Evolutionary conservation across 2,329 filamentous ascomycete species (phyloP).

Genomic region (Calonectria ilicicola): DNA sequence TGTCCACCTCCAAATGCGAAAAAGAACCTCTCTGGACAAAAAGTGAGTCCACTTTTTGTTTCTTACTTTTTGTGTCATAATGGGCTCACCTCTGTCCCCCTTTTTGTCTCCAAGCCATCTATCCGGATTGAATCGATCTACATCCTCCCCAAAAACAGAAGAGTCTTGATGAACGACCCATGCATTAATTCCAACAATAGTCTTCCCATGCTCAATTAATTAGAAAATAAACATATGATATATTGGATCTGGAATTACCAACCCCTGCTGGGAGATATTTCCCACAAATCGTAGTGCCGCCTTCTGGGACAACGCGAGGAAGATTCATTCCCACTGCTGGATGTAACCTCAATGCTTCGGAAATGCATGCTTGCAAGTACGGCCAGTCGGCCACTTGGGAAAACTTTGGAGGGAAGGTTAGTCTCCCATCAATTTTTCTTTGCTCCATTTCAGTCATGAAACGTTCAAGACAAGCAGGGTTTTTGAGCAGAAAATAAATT

Average conservation of each 20-base stretch:
- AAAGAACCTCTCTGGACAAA: neutral
- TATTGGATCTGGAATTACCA: neutral
- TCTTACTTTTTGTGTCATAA: neutral
- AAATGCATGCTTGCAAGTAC: neutral
- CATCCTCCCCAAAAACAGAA: neutral
- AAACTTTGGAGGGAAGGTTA: neutral
- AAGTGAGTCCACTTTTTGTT: too few species aligned
- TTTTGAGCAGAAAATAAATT: neutral
- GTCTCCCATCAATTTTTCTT: neutral
- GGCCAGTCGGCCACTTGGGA: neutral
- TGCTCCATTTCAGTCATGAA: neutral
- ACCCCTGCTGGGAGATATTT: neutral
- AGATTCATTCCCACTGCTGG: neutral
- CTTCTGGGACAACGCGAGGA: neutral
- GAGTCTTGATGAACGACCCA: neutral
- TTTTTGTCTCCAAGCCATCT: neutral
- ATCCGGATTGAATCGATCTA: neutral
- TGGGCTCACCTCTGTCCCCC: neutral
- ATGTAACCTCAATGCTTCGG: neutral
- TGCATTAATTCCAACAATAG: neutral
- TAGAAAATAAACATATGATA: too few species aligned
- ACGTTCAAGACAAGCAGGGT: neutral
- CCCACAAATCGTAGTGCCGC: neutral
- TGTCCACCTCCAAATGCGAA: neutral
- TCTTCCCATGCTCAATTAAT: neutral